These are phyloP conservation scores for Acidiella bohemica DNA, from an alignment of 495 filamentous ascomycete species.

Conservation along the genomic window DNA sequence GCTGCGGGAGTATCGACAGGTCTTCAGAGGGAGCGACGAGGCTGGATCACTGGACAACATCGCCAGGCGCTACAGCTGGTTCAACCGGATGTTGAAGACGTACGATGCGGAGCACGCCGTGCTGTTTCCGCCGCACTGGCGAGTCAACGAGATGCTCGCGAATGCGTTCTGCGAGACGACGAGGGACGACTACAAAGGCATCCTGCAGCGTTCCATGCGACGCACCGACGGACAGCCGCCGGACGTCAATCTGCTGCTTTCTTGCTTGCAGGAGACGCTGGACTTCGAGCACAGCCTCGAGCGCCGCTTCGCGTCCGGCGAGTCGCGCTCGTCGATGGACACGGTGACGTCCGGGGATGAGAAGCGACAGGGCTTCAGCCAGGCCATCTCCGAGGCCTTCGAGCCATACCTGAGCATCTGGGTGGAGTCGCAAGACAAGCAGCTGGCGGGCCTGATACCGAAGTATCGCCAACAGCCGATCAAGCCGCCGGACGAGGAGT, in stretches of 20 bases:
- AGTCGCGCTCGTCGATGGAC: conserved; percentile 75
- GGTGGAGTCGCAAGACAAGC: conserved; percentile 92
- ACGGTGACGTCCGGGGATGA: conserved; percentile 77
- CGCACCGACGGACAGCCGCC: conserved; percentile 63
- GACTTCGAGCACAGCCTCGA: conserved; percentile 94
- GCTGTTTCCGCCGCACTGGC: conserved; percentile 82
- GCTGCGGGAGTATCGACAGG: conserved; percentile 84
- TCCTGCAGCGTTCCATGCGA: conserved; percentile 74
- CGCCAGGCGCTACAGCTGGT: conserved; percentile 87
- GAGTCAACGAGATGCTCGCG: conserved; percentile 36
- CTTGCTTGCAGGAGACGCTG: conserved; percentile 89
- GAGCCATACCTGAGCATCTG: conserved; percentile 93
- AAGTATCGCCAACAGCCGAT: conserved; percentile 79
- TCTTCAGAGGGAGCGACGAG: conserved; percentile 93
- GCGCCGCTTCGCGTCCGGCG: conserved; percentile 60
- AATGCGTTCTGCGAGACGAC: conserved; percentile 47
- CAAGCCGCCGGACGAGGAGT: conserved; percentile 75
- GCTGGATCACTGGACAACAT: conserved; percentile 97
- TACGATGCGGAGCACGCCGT: conserved; percentile 86
- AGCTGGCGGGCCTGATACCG: conserved; percentile 72
- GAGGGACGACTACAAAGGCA: conserved; percentile 85
- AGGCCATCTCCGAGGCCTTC: conserved; percentile 91
- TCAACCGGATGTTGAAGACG: conserved; percentile 85
- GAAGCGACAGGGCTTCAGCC: conserved; percentile 62
- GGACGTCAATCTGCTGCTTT: conserved; percentile 83